These are phyloP conservation scores for Smallanthus sonchifolius DNA, from an alignment of 129 eudicot genomes.

Conservation along the genomic window DNA sequence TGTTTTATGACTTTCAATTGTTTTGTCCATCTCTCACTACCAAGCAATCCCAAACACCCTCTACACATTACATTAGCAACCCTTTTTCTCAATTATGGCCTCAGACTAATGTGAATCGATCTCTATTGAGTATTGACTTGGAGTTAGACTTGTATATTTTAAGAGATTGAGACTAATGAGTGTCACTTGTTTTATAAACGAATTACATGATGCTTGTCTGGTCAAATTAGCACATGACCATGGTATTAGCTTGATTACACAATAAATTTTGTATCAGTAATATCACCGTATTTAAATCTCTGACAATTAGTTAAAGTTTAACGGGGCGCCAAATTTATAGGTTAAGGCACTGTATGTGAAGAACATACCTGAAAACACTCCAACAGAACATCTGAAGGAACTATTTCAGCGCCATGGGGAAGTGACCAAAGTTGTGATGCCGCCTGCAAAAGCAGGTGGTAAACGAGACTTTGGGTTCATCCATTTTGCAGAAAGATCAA, in stretches of 20 bases:
- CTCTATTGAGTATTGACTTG: not conserved
- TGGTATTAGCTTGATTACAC: not conserved
- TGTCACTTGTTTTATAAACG: not conserved
- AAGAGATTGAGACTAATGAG: not conserved
- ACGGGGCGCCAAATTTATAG: slow-evolving; percentile 27
- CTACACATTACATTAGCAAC: not conserved
- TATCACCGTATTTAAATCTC: not conserved
- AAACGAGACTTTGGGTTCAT: slow-evolving; percentile 92
- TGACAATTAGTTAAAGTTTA: not conserved
- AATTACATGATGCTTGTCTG: not conserved
- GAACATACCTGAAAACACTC: slow-evolving; percentile 86
- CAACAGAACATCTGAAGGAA: slow-evolving; percentile 77
- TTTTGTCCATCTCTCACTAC: not conserved
- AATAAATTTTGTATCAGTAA: not conserved
- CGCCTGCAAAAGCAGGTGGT: slow-evolving; percentile 88
- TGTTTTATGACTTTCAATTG: too few species aligned
- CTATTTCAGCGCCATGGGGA: slow-evolving; percentile 91
- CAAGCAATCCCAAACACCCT: not conserved
- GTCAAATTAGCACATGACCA: not conserved
- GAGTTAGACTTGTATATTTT: not conserved
- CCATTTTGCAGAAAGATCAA: slow-evolving; percentile 92
- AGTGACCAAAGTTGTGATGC: slow-evolving; percentile 88
- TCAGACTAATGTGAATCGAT: not conserved
- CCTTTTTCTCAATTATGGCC: not conserved
- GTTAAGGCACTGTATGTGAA: slow-evolving; percentile 95